Evolutionary conservation across 2,329 filamentous ascomycete species (phyloP).

Genomic region (Phaeosphaeria sp.): DNA sequence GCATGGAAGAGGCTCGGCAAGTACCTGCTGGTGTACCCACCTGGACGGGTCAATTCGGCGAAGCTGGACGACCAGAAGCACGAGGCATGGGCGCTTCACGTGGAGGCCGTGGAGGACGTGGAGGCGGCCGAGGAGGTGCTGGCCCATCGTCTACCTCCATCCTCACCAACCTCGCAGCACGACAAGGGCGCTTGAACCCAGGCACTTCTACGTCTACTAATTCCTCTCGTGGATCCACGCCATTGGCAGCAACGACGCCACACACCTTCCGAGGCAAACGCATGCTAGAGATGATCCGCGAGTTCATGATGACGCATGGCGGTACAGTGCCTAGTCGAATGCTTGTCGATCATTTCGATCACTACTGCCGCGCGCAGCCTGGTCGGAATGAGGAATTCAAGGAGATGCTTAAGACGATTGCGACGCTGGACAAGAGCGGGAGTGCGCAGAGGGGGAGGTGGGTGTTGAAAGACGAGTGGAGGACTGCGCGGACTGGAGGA

Average conservation of each 20-base stretch:
- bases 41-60: slow-evolving; percentile 88
- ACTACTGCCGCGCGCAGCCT: slow-evolving; percentile 72
- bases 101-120: slow-evolving; percentile 48
- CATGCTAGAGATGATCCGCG: slow-evolving; percentile 67
- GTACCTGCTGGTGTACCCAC: slow-evolving; percentile 86
- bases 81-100: slow-evolving; percentile 46
- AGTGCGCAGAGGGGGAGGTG: slow-evolving; percentile 60
- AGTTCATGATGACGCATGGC: slow-evolving; percentile 79
- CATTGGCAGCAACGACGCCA: slow-evolving; percentile 32
- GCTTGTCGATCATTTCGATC: slow-evolving; percentile 88
- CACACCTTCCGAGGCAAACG: slow-evolving; percentile 46
- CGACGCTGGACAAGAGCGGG: slow-evolving; percentile 67
- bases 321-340: slow-evolving; percentile 82
- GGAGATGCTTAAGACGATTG: slow-evolving; percentile 77
- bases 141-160: slow-evolving; percentile 51
- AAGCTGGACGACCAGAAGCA: slow-evolving; percentile 68
- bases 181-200: slow-evolving; percentile 43
- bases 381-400: slow-evolving; percentile 78
- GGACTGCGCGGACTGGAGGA: slow-evolving; percentile 13
- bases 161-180: slow-evolving; percentile 51
- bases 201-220: slow-evolving; percentile 16
- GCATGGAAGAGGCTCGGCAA: slow-evolving; percentile 73
- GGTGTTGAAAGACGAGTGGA: slow-evolving; percentile 64
- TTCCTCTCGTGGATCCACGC: slow-evolving; percentile 37
- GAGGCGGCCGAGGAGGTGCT: slow-evolving; percentile 44